Conservation (phyloP, 306 rosid species). For the Luffa aegyptiaca region DNA sequence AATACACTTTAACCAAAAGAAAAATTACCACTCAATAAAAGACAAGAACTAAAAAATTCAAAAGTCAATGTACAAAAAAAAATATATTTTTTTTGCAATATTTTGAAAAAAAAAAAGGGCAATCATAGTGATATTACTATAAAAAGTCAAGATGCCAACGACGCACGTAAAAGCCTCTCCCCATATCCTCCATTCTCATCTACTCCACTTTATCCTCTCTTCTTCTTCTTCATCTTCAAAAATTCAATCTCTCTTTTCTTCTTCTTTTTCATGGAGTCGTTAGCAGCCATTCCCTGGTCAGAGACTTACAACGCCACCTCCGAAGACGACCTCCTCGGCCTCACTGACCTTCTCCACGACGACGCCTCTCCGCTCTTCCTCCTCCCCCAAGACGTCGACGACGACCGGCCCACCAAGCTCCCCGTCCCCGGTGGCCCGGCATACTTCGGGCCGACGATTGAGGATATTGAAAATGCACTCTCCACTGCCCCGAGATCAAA, state of each 20-base stretch:
- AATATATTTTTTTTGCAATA: not conserved
- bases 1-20: not conserved
- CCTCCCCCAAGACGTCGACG: constrained; percentile 22
- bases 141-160: constrained; percentile 43
- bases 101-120: constrained; percentile 11
- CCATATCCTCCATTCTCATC: constrained; percentile 25
- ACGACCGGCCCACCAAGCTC: constrained; percentile 23
- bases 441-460: constrained; percentile 68
- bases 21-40: not conserved
- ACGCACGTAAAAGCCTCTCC: constrained; percentile 20
- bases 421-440: constrained; percentile 22
- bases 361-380: constrained; percentile 38
- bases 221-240: not conserved
- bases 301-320: constrained; percentile 16
- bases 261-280: constrained; percentile 26
- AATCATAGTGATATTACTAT: constrained; percentile 21
- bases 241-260: not conserved
- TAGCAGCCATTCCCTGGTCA: constrained; percentile 33
- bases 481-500: constrained; percentile 25
- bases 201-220: constrained; percentile 46
- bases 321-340: constrained; percentile 57
- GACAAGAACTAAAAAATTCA: not conserved
- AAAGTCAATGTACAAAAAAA: constrained; percentile 48
- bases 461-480: constrained; percentile 63
- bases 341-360: constrained; percentile 62